phyloP scores from a whole-genome alignment of 148 eudicot species.

The Silene latifolia region DNA sequence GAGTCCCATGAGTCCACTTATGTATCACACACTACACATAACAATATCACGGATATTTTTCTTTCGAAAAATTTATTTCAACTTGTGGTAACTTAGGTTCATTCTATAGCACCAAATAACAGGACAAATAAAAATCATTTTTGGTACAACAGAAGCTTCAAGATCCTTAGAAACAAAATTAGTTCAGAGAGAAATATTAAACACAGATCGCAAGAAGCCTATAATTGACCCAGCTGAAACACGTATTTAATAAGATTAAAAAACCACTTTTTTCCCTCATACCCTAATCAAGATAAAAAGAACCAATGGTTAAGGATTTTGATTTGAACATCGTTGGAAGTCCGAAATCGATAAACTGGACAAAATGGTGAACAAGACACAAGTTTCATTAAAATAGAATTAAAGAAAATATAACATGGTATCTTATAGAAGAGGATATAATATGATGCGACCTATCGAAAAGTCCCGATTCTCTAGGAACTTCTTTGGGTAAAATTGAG shows the following conservation, averaged over 20 bases:
- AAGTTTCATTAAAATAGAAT: background rate
- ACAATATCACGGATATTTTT: no score
- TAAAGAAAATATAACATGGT: background rate
- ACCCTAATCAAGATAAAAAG: background rate
- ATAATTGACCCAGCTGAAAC: conserved; percentile 6
- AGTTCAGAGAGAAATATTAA: background rate
- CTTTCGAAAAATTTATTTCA: no score
- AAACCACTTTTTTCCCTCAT: background rate
- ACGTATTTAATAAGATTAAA: background rate
- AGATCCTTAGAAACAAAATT: background rate
- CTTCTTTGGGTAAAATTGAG: conserved; percentile 86
- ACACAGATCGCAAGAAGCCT: background rate
- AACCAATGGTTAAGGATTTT: background rate
- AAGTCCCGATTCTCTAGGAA: conserved; percentile 67
- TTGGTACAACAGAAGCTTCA: conserved; percentile 1
- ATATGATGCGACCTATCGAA: conserved; percentile 63
- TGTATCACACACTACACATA: no score
- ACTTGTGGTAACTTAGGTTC: no score
- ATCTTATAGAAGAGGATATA: conserved; percentile 63
- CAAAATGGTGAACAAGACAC: background rate
- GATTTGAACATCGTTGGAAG: background rate
- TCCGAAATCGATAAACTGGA: background rate
- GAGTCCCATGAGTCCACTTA: no score
- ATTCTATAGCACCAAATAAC: no score
- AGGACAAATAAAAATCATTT: background rate